Base-by-base conservation (phyloP, 768 basidiomycete species). In the Collybia sordida region DNA sequence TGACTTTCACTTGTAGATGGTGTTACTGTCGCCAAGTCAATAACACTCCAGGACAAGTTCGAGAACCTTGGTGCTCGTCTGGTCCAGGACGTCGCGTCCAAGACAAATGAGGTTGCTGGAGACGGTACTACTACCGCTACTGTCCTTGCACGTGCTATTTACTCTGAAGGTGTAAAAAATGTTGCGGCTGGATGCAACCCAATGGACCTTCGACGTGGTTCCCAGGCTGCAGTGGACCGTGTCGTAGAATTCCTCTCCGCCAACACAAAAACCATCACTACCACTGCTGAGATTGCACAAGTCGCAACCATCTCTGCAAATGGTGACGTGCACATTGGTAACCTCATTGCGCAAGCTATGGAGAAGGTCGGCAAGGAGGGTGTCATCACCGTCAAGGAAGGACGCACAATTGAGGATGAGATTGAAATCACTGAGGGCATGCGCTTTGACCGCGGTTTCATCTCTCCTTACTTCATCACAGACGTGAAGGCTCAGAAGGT, bases 401-500 rank as follows among this genome's bases (percentile, higher is more conserved):
- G 96, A 38, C 86, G 89, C 60, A 98, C 96, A 4, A 97, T 95
- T 57, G 94, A 98, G 61, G 96, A 99, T 65, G 94, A 97, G 72
- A 98, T 98, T 65, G 96, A 99, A 69, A 94, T 99, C 63, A 98
- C 96, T 22, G 96, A 99, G 74, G 96, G 96, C 70, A 99, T 99
- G 96, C 86, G 94, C 63, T 98, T 99, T 74, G 96, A 99, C 82
- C 90, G 96, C 47, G 96, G 96, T 18, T 99, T 83, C 81, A 96
- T 98, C 72, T 93, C 91, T 1, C 93, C 95, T 0, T 98, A 98
- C 82, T 97, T 98, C 69, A 85, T 99, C 72, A 98, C 96, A 57
- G 93, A 99, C 74, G 90, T 95, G 78, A 98, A 98, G 82, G 64
- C 81, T 38, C 96, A 98, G 68, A 93, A 90, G 68, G 89, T 88